Conservation (phyloP, 192 early-diverging fungal species). For the Rhizoclosmatium globosum region DNA sequence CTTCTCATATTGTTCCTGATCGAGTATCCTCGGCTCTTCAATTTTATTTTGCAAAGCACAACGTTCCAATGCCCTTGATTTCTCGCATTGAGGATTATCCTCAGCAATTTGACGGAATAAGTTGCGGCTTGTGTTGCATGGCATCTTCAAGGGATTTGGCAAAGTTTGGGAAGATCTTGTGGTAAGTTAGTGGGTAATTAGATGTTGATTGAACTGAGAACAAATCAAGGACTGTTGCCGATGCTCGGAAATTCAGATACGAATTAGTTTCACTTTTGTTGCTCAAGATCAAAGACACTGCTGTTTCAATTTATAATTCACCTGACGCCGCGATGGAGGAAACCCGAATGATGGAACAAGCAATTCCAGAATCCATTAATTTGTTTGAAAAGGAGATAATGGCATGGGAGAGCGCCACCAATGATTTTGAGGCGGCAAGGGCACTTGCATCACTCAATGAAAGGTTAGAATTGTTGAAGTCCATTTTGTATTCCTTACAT, state of each 20-base stretch:
- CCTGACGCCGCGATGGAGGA: neutral
- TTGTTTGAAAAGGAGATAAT: neutral
- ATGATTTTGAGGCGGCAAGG: neutral
- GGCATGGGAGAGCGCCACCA: neutral
- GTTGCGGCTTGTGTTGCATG: neutral
- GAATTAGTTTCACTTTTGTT: neutral
- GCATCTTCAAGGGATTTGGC: neutral
- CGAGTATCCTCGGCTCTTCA: neutral
- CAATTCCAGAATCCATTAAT: no score
- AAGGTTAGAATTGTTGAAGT: no score
- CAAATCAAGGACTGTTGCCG: neutral
- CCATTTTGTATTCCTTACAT: no score
- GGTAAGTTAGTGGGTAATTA: neutral
- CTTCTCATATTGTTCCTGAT: neutral
- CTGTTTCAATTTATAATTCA: no score
- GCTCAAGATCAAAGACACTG: neutral
- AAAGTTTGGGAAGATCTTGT: neutral
- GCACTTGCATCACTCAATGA: neutral
- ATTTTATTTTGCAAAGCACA: neutral
- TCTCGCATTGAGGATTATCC: neutral
- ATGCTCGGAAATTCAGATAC: neutral
- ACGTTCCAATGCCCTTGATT: neutral
- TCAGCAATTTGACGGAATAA: neutral
- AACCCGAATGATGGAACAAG: neutral
- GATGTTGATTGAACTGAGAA: neutral